Evolutionary conservation across 140 eudicot genomes (phyloP), one percentile per base, ranked within the genome.

Genomic region (Erigeron philadelphicus): DNA sequence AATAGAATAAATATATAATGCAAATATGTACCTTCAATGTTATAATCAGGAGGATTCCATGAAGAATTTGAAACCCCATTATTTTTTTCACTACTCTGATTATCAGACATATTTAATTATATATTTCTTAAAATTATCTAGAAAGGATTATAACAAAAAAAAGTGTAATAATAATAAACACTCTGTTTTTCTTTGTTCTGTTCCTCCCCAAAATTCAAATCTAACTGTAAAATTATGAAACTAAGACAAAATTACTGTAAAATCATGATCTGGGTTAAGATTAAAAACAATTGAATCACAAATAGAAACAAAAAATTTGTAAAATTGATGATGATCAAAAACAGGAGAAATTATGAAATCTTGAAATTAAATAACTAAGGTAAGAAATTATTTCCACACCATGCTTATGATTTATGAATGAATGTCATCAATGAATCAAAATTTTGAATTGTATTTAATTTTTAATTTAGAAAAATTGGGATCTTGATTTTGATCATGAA

Each of bases 21-120:
- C 8, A 50, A n/a, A 31, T 13, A 5, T 50, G 25, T 50, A 86
- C 89, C 94, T 81, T 78, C 77, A 63, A 86, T 64, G 45, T 74
- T 66, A 68, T 62, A 13, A 48, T 53, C 70, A 3, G 82, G 64
- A 0, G 77, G 72, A 68, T 63, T 64, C 38, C 38, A 31, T 31
- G 38, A 31, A 2, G 38, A 31, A 31, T 31, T 31, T 31, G 38
- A 31, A 31, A 31, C 38, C 38, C 38, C 38, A 31, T 31, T 31
- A 31, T 31, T 31, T 31, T 31, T 31, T 31, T 31, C 38, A 31
- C 38, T 31, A 2, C 38, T 31, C 38, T 2, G 38, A 31, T 31
- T 31, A 31, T 31, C 4, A 1, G 38, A 31, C 38, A 31, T 31
- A 31, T 31, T 31, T 31, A 31, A 31, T 31, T 31, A 31, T 31